These are phyloP conservation scores for Scytalidium sp. DNA, from an alignment of 2,329 filamentous ascomycete genomes.

Conservation along the genomic window DNA sequence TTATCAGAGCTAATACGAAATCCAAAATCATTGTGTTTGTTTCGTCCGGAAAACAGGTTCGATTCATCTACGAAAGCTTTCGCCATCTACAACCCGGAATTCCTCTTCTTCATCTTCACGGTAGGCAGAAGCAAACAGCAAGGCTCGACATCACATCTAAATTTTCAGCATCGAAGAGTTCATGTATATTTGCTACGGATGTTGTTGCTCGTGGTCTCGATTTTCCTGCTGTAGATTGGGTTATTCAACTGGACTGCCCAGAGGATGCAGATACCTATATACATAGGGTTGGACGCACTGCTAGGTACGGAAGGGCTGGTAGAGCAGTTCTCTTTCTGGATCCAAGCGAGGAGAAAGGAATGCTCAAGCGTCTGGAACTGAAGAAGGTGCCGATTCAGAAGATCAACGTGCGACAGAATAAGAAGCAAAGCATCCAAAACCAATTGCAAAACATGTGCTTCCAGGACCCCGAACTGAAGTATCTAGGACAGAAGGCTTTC, in stretches of 20 bases:
- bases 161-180: conserved; percentile 76
- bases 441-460: conserved; percentile 95
- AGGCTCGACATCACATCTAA: conserved; percentile 82
- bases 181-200: conserved; percentile 92
- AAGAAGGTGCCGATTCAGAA: conserved; percentile 87
- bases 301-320: conserved; percentile 86
- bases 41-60: conserved; percentile 92
- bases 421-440: conserved; percentile 80
- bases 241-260: conserved; percentile 96
- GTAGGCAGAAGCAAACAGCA: conserved; percentile 87
- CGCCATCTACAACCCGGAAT: conserved; percentile 93
- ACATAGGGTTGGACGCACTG: conserved; percentile 90
- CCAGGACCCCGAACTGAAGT: conserved; percentile 90
- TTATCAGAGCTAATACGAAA: conserved; percentile 87
- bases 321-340: conserved; percentile 88
- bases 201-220: conserved; percentile 92
- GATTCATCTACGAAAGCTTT: conserved; percentile 92
- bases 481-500: conserved; percentile 94
- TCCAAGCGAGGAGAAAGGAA: conserved; percentile 88
- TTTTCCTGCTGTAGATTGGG: conserved; percentile 96
- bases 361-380: conserved; percentile 78
- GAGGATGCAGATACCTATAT: conserved; percentile 98
- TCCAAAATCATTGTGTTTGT: conserved; percentile 94
- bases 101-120: conserved; percentile 86
- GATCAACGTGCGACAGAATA: conserved; percentile 85